Evolutionary conservation across 75 land plant species (phyloP).

Genomic region (Sequoia sempervirens): DNA sequence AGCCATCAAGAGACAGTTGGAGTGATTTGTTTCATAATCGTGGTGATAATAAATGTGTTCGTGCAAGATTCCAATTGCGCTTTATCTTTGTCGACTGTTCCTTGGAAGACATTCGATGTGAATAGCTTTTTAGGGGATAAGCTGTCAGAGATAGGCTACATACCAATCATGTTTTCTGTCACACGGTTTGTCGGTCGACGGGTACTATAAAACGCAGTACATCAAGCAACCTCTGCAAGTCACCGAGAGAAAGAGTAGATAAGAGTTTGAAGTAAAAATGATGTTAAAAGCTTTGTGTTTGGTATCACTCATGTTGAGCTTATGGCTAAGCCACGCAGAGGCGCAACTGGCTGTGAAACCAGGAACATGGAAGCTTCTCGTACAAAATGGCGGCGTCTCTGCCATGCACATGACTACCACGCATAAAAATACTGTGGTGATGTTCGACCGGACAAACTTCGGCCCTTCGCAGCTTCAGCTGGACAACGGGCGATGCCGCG

Average conservation of each 20-base stretch:
- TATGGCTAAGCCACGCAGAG: not conserved
- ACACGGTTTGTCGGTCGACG: too few species aligned
- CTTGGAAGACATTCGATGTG: not conserved
- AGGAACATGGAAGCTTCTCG: conserved; percentile 52
- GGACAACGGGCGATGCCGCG: conserved; percentile 34
- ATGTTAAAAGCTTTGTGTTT: not conserved
- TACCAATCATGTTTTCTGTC: not conserved
- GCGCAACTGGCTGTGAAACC: not conserved
- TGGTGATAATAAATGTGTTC: too few species aligned
- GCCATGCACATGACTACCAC: conserved; percentile 79
- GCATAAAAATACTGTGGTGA: conserved; percentile 11
- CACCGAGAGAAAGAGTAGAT: too few species aligned
- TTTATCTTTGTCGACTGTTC: not conserved
- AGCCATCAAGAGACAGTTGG: too few species aligned
- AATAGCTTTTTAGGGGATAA: not conserved
- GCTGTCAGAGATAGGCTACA: not conserved
- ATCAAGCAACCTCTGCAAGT: too few species aligned
- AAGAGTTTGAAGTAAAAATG: not conserved
- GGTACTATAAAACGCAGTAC: too few species aligned
- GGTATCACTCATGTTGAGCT: not conserved
- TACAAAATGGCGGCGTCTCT: conserved; percentile 59
- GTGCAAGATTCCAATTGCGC: not conserved
- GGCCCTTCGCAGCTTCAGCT: conserved; percentile 56
- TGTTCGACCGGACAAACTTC: conserved; percentile 72
- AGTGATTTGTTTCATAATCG: too few species aligned